Percentiles rank a stretch among this genome's conserved stretches.
Conservation (phyloP, 2,329 filamentous ascomycete species). For the Penicillium sclerotigenum region DNA sequence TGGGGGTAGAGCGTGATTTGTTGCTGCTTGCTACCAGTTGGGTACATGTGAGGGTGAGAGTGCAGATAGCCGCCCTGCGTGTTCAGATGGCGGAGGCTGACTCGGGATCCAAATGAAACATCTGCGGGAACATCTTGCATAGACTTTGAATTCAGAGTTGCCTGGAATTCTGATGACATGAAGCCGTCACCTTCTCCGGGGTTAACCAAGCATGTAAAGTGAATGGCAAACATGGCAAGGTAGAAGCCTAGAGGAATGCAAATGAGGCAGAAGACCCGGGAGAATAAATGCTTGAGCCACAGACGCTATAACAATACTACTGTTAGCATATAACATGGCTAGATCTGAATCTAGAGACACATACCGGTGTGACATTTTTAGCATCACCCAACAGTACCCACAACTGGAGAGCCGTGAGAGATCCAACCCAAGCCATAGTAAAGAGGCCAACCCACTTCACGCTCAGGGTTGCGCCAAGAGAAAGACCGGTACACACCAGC, state of each 20-base stretch:
- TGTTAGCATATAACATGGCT: slow-evolving; percentile 22
- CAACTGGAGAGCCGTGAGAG: slow-evolving; percentile 83
- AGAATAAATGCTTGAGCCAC: slow-evolving; percentile 92
- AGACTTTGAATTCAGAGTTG: slow-evolving; percentile 90
- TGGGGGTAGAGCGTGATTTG: slow-evolving; percentile 98
- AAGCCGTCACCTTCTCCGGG: slow-evolving; percentile 97
- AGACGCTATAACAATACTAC: slow-evolving; percentile 52
- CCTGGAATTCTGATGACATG: slow-evolving; percentile 99
- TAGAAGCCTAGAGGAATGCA: slow-evolving; percentile 87
- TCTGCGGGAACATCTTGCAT: slow-evolving; percentile 96
- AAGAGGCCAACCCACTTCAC: slow-evolving; percentile 99
- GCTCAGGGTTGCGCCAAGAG: slow-evolving; percentile 83
- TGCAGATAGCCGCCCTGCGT: slow-evolving; percentile 97
- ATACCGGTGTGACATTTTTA: slow-evolving; percentile 74
- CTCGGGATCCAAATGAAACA: slow-evolving; percentile 80
- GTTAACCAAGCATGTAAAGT: slow-evolving; percentile 90
- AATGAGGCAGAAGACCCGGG: slow-evolving; percentile 86
- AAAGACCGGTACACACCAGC: slow-evolving; percentile 80
- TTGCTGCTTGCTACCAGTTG: slow-evolving; percentile 94
- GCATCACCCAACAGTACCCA: slow-evolving; percentile 92
- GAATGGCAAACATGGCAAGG: slow-evolving; percentile 94
- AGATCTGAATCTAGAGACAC: slow-evolving; percentile 23
- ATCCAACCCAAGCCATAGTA: slow-evolving; percentile 96
- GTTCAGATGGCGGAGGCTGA: slow-evolving; percentile 88
- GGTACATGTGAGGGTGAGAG: slow-evolving; percentile 97